Evolutionary conservation across 2,329 filamentous ascomycete genomes (phyloP), one percentile per base, ranked within the genome.

Genomic region (Eutypa lata): DNA sequence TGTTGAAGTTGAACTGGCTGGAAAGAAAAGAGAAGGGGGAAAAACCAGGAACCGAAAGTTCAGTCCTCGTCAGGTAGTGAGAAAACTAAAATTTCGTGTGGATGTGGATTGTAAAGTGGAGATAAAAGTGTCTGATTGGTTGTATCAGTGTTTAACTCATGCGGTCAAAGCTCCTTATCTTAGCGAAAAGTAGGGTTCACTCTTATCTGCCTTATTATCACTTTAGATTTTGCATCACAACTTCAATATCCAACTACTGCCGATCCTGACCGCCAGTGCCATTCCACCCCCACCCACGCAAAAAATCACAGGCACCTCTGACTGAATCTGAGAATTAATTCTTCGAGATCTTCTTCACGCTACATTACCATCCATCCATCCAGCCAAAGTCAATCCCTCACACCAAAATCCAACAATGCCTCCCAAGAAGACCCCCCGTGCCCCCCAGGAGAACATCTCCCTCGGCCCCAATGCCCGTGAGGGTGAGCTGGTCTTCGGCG

Each of bases 401-500:
- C 57, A 56, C 57, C 54, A 51, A 62, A 58, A 66, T 69, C 61
- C 76, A 82, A 90, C 78, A 75, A 97, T 97, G 93, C 81, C 92
- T 79, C 92, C 92, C 77, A 95, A 95, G 87, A 92, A 93, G 84
- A 87, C 87, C 77, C 80, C 85, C 71, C 84, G 88, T 75, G 86
- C 89, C 71, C 83, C 85, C 70, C 87, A 93, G 82, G 94, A 97
- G 88, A 99, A 99, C 82, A 94, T 99, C 84, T 92, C 89, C 79
- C 87, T 97, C 71, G 94, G 94, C 71, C 94, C 94, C 75, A 90
- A 96, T 78, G 90, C 92, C 81, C 89, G 92, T 75, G 93, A 97
- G 84, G 92, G 91, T 93, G 76, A 96, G 82, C 90, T 96, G 77
- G 91, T 96, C 77, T 97, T 97, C 77, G 92, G 92, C 77, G 92